These are phyloP conservation scores for Rhynchosporium secalis DNA, from an alignment of 2,329 filamentous ascomycete genomes.

Conservation along the genomic window DNA sequence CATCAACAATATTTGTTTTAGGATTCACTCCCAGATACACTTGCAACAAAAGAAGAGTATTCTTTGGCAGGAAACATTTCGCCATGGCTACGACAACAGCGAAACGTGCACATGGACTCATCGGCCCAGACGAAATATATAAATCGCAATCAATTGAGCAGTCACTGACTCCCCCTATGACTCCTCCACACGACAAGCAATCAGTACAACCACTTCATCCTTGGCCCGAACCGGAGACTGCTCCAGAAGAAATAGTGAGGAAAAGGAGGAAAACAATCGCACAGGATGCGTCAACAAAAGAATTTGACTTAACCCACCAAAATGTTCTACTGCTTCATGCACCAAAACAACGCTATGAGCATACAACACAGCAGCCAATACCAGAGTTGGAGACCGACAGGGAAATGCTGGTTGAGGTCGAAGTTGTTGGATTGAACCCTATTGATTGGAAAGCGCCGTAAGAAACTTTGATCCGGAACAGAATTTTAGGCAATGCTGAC, in stretches of 20 bases:
- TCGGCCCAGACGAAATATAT: slow-evolving; percentile 17
- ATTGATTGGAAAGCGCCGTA: slow-evolving; percentile 81
- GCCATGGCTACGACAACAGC: slow-evolving; percentile 3
- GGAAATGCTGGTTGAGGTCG: slow-evolving; percentile 62
- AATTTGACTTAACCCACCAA: slow-evolving; percentile 40
- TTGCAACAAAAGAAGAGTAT: neutral
- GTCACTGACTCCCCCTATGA: slow-evolving; percentile 30
- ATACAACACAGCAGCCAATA: slow-evolving; percentile 47
- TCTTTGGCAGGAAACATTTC: neutral
- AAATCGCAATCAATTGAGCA: slow-evolving; percentile 29
- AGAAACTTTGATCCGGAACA: slow-evolving; percentile 64
- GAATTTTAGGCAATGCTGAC: slow-evolving; percentile 55
- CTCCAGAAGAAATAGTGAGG: slow-evolving; percentile 20
- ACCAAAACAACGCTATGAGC: slow-evolving; percentile 50
- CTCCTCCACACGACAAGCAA: slow-evolving; percentile 23
- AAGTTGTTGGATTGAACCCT: slow-evolving; percentile 66
- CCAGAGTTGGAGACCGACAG: slow-evolving; percentile 54
- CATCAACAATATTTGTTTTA: neutral
- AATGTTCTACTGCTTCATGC: slow-evolving; percentile 52
- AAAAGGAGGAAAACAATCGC: slow-evolving; percentile 18
- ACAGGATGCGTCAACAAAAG: neutral
- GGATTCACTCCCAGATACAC: neutral
- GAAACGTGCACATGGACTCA: slow-evolving; percentile 1
- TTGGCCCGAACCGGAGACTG: slow-evolving; percentile 33
- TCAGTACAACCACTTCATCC: slow-evolving; percentile 24